Evolutionary conservation across 768 basidiomycete genomes (phyloP).

Genomic region (Mycena crocata): DNA sequence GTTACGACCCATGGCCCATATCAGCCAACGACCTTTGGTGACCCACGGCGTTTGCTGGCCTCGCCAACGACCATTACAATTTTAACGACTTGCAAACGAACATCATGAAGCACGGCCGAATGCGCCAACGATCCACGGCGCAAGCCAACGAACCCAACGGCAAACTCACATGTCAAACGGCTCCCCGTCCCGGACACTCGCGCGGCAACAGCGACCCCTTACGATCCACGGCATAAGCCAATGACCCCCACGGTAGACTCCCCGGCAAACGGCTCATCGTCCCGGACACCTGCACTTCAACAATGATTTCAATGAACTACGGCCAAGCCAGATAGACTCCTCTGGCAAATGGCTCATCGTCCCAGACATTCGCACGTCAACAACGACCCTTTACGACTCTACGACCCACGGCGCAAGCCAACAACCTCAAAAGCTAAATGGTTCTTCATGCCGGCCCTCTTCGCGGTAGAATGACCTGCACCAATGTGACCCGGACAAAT

Average conservation of each 20-base stretch:
- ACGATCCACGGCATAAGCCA: too few species aligned
- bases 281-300: background rate
- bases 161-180: background rate
- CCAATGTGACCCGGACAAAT: too few species aligned
- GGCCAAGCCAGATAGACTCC: background rate
- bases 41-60: background rate
- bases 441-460: too few species aligned
- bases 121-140: background rate
- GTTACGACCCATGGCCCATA: too few species aligned
- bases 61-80: background rate
- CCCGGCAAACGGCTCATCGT: background rate
- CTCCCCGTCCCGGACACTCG: background rate
- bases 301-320: too few species aligned
- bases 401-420: background rate
- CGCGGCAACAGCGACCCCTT: too few species aligned
- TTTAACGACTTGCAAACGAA: too few species aligned
- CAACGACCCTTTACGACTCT: too few species aligned
- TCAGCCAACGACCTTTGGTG: too few species aligned
- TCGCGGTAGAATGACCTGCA: too few species aligned
- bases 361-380: background rate
- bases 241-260: conserved; percentile 4
- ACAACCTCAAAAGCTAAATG: too few species aligned
- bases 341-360: background rate
- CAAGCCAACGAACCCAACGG: background rate
- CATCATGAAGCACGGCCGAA: too few species aligned